These are phyloP conservation scores for Verticillium longisporum DNA, from an alignment of 2,329 filamentous ascomycete genomes.

Conservation along the genomic window DNA sequence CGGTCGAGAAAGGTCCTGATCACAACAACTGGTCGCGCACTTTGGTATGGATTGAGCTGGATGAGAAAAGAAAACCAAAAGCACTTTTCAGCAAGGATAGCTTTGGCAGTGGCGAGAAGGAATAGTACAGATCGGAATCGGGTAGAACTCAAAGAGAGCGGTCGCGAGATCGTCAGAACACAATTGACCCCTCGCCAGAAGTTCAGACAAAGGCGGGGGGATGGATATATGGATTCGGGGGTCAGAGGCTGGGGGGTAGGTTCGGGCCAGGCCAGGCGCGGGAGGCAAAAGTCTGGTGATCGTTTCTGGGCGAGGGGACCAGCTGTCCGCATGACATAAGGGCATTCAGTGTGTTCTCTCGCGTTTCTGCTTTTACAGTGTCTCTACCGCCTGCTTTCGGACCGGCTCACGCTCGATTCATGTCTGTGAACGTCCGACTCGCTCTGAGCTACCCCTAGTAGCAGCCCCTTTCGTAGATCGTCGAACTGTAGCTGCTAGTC, in stretches of 20 bases:
- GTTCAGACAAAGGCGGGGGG: background rate
- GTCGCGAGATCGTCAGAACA: background rate
- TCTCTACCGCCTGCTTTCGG: background rate
- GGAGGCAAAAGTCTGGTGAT: background rate
- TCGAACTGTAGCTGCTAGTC: background rate
- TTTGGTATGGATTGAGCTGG: background rate
- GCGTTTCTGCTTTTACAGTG: background rate
- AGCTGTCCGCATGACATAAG: background rate
- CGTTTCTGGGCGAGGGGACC: background rate
- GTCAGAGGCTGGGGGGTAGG: background rate
- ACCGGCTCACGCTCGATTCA: background rate
- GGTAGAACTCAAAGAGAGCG: background rate
- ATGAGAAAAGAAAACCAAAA: background rate
- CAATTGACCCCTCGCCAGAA: background rate
- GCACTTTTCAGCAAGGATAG: background rate
- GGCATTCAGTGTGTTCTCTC: background rate
- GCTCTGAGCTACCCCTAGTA: background rate
- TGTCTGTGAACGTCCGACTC: background rate
- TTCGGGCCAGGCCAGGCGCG: background rate
- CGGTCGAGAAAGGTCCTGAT: background rate
- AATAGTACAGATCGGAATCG: background rate
- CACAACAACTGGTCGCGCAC: no score
- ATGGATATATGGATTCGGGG: background rate
- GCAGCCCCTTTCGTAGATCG: background rate
- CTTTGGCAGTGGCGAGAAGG: background rate